Conservation (phyloP, 202 grass and related monocot species). For the Zoysia matrella region DNA sequence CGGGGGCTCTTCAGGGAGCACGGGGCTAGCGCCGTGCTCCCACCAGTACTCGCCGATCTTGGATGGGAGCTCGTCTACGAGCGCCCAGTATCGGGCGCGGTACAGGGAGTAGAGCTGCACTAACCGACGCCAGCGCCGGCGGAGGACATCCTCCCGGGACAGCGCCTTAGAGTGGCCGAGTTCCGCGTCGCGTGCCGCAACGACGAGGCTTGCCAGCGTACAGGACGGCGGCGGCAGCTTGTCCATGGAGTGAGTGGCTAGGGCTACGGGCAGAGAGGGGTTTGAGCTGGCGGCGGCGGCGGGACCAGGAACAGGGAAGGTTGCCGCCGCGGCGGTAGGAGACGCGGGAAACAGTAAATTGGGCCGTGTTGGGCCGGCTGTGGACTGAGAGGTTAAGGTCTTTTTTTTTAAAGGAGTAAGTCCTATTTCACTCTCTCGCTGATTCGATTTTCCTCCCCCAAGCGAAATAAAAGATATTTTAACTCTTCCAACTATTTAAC, state of each 20-base stretch:
- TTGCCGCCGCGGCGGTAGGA: neutral
- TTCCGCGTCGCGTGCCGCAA: conserved; percentile 6
- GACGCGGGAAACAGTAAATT: neutral
- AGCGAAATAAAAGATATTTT: too few species aligned
- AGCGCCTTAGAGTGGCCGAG: conserved; percentile 22
- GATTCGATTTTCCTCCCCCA: too few species aligned
- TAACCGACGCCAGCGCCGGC: conserved; percentile 33
- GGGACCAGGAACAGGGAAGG: neutral
- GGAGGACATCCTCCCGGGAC: conserved; percentile 48
- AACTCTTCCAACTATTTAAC: too few species aligned
- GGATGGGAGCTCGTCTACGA: conserved; percentile 36
- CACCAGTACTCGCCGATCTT: conserved; percentile 42
- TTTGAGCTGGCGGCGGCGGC: conserved; percentile 16
- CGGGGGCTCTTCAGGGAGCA: neutral
- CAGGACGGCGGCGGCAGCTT: neutral
- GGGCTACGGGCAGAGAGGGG: neutral
- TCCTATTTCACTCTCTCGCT: too few species aligned
- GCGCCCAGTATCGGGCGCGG: conserved; percentile 44
- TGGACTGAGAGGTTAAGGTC: too few species aligned
- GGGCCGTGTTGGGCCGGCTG: neutral
- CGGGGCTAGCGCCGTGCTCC: conserved; percentile 34
- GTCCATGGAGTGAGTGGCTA: conserved; percentile 29
- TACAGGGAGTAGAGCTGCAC: too few species aligned
- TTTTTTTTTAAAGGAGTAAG: too few species aligned
- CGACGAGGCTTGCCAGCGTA: neutral